Percentiles rank a stretch among this genome's conserved stretches.
Evolutionary conservation across 768 basidiomycete species (phyloP).

Genomic region (Tephrocybe rancida): DNA sequence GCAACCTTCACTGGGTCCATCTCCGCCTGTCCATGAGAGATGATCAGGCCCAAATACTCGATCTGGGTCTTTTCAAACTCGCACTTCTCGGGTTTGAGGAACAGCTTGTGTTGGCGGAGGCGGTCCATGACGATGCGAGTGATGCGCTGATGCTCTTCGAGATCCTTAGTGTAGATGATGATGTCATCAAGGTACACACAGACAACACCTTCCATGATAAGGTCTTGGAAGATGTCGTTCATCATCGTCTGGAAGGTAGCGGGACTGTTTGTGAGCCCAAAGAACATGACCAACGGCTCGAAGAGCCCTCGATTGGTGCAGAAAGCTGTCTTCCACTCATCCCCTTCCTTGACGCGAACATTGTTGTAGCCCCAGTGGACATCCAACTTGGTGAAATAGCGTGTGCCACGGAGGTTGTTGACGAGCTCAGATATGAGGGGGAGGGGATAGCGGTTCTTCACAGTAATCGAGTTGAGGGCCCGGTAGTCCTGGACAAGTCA

Average conservation of each 20-base stretch:
- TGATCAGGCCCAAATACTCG: constrained; percentile 31
- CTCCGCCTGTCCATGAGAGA: constrained; percentile 17
- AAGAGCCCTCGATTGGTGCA: constrained; percentile 31
- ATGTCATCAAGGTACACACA: constrained; percentile 46
- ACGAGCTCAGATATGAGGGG: constrained; percentile 30
- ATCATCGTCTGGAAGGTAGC: constrained; percentile 39
- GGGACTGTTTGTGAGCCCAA: constrained; percentile 35
- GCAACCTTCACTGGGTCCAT: constrained; percentile 37
- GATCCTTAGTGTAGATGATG: constrained; percentile 35
- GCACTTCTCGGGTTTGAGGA: constrained; percentile 35
- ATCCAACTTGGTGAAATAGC: constrained; percentile 38
- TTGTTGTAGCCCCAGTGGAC: constrained; percentile 40
- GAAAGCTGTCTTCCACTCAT: constrained; percentile 45
- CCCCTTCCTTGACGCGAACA: constrained; percentile 35
- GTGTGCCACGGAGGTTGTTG: constrained; percentile 22
- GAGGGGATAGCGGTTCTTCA: constrained; percentile 32
- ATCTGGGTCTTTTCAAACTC: constrained; percentile 20
- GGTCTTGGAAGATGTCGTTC: constrained; percentile 39
- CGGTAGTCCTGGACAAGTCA: constrained; percentile 31
- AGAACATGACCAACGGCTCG: constrained; percentile 44
- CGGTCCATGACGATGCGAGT: constrained; percentile 20
- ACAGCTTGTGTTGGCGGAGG: constrained; percentile 29
- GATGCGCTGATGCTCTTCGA: constrained; percentile 20
- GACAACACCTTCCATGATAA: constrained; percentile 27
- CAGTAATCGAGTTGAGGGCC: constrained; percentile 31